Evolutionary conservation across 441 rosid species (phyloP), one percentile per base, ranked within the genome.

Genomic region (California macrophylla): DNA sequence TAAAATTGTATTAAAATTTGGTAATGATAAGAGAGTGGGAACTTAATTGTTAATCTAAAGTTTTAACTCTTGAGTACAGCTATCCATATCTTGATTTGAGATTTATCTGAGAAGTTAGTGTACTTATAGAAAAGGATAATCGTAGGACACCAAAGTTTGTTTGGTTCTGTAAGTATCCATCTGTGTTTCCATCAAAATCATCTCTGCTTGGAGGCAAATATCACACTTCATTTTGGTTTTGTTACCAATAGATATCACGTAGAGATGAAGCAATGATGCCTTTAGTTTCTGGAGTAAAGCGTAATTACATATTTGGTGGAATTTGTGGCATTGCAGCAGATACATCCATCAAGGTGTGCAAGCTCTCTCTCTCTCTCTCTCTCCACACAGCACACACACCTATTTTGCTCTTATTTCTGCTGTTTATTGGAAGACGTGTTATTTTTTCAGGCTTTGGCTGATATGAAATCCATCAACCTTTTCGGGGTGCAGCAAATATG

Each of bases 401-500:
- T 61, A 20, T 61, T 61, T 25, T 61, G 13, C 15, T 61, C 29
- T 61, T 61, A 6, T 24, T 28, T 58, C 21, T 58, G 47, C 80
- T 73, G 70, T 50, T 47, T 12, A 80, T 74, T 29, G 69, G 69
- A 75, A 18, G 66, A 60, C 66, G 9, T 32, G 45, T 38, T 76
- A 69, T 69, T 28, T 73, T 76, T 66, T 66, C 75, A 95, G 99
- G 92, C 93, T 73, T 82, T 95, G 84, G 92, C 87, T 9, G 90
- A 86, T 81, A 80, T 95, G 87, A 91, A 85, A 69, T 83, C 87
- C 23, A 81, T 91, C 79, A 95, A 92, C 78, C 95, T 95, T 72
- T 92, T 95, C n/a, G 98, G 99, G 74, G 99, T 92, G 77, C 99
- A 95, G 76, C 99, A 91, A 79, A 91, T 92, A 72, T 92, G 98